These are phyloP conservation scores for Globisporangium spiculum DNA, from an alignment of 352 stramenopile species.

Conservation along the genomic window DNA sequence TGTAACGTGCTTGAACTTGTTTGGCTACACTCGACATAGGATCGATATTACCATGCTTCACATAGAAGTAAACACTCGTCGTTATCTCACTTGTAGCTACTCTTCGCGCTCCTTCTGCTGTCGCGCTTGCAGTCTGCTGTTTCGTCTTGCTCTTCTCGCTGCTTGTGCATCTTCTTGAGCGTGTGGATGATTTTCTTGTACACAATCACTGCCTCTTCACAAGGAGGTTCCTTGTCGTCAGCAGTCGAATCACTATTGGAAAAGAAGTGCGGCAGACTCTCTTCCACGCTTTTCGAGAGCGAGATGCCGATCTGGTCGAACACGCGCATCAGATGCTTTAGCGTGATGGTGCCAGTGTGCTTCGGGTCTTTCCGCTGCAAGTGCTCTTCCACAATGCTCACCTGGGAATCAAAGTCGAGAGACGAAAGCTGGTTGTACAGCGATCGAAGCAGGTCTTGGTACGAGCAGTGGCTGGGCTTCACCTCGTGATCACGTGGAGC, in stretches of 20 bases:
- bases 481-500: conserved; percentile 5
- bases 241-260: neutral
- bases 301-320: conserved; percentile 57
- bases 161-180: conserved; percentile 26
- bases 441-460: conserved; percentile 37
- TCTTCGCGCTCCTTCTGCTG: conserved; percentile 6
- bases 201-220: conserved; percentile 15
- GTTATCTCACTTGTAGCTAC: conserved; percentile 8
- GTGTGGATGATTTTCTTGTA: conserved; percentile 37
- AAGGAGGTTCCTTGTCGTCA: neutral
- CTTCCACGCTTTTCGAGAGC: conserved; percentile 37
- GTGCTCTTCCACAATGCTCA: conserved; percentile 66
- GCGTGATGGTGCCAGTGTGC: conserved; percentile 29
- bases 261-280: conserved; percentile 36
- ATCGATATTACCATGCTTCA: no score
- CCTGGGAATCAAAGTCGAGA: conserved; percentile 62
- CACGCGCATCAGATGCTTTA: conserved; percentile 35
- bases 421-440: conserved; percentile 70
- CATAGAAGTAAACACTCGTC: no score
- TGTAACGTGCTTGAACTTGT: no score
- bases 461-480: neutral
- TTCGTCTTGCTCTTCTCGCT: conserved; percentile 1
- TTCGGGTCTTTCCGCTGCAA: conserved; percentile 31
- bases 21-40: no score
- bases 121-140: neutral